A percentile compares a stretch with the other conserved stretches of the same genome.
phyloP scores from a whole-genome alignment of 2,329 filamentous ascomycete genomes.

The Penicillium capsulatum region DNA sequence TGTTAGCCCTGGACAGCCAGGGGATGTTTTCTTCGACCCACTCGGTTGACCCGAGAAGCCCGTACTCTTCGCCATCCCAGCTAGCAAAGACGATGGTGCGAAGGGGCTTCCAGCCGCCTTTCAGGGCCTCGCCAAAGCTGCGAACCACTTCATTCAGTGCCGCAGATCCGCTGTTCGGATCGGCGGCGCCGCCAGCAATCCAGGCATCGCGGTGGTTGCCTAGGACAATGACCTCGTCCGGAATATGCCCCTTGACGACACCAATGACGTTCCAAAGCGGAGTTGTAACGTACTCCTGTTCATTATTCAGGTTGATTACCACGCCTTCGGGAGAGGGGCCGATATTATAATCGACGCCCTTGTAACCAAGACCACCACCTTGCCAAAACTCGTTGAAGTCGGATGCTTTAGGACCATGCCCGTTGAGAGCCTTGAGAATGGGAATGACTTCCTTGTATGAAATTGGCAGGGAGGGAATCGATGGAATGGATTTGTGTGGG shows the following conservation, averaged over 20 bases:
- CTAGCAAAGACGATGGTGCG: constrained; percentile 89
- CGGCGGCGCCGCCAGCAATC: constrained; percentile 78
- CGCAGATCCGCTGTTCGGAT: constrained; percentile 79
- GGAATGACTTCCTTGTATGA: constrained; percentile 84
- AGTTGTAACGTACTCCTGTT: constrained; percentile 77
- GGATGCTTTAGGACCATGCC: constrained; percentile 71
- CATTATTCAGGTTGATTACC: constrained; percentile 68
- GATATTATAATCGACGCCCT: constrained; percentile 78
- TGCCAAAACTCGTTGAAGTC: constrained; percentile 72
- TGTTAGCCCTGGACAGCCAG: constrained; percentile 67
- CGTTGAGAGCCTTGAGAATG: constrained; percentile 84
- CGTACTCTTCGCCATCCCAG: constrained; percentile 83
- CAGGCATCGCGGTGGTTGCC: constrained; percentile 93
- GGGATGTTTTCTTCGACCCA: constrained; percentile 89
- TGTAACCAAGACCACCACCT: constrained; percentile 68
- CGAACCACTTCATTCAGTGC: constrained; percentile 74
- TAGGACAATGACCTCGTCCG: constrained; percentile 80
- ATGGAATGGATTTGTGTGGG: constrained; percentile 66
- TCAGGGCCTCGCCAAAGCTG: constrained; percentile 66
- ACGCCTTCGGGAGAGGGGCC: constrained; percentile 72
- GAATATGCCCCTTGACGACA: constrained; percentile 79
- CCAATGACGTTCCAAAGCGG: constrained; percentile 91
- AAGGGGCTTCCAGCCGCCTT: constrained; percentile 74
- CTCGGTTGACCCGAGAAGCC: constrained; percentile 79
- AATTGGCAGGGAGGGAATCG: constrained; percentile 86